Evolutionary conservation across 2,329 filamentous ascomycete species (phyloP), one percentile per base, ranked within the genome.

Genomic region (Knoxdaviesia capensis): DNA sequence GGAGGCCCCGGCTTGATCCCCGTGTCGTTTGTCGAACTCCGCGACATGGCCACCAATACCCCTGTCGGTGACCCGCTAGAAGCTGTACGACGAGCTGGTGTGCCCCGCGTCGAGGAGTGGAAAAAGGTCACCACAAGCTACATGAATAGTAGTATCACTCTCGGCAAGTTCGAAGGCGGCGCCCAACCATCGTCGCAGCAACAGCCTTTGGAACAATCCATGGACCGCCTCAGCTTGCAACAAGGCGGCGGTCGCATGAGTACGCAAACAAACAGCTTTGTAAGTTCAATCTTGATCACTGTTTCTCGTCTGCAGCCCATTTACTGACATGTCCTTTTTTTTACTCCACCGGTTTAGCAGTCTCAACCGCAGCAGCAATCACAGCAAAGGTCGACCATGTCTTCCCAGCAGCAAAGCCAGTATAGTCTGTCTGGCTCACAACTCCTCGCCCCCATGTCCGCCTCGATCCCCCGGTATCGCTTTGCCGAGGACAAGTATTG

Each of bases 71-170:
- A 96, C 57, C 76, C 88, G 0, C 68, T 82, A 30, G 87, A 87
- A 31, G 88, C 90, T 1, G 84, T 98, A 43, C 74, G 76, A 51
- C 77, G 79, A 51, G 90, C 90, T 2, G 87, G 88, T 20, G 87
- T 98, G 6, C 90, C 90, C 8, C 80, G 79, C 53, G 90, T 98
- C 4, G 90, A 98, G 56, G 90, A 98, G 53, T 98, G 90, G 90
- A 98, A 98, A 66, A 93, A 92, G 63, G 94, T 94, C 85, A 87
- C 90, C 1, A 88, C 88, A 43, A 88, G 94, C 48, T 98, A 98
- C 63, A 98, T 98, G 66, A 94, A 96, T 57, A 94, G 87, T 58
- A 96, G 90, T 61, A 96, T 98, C 55, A 88, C 87, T 0, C 65
- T 98, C 36, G 90, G 90, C 50, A 93, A 88, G 60, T 88, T 92